Conservation (phyloP, 1,139 yeast species). For the Geotrichum histeridarum region DNA sequence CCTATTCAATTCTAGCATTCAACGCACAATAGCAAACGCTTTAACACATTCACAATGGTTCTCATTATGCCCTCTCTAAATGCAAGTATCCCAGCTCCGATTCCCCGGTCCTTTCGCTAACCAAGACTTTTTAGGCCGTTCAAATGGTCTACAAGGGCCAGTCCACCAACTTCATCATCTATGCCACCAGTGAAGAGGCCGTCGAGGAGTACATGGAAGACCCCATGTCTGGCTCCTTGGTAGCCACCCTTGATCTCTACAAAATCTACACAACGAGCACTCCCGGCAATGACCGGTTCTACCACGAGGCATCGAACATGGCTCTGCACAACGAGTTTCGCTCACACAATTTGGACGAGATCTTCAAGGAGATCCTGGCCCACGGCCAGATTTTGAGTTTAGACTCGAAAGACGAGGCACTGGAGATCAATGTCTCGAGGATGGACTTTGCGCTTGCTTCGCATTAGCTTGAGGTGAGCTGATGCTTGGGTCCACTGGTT, state of each 20-base stretch:
- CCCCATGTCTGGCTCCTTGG: conserved; percentile 10
- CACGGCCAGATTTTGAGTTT: background rate
- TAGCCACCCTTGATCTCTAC: conserved; percentile 9
- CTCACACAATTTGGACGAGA: conserved; percentile 12
- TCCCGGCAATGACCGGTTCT: conserved; percentile 2
- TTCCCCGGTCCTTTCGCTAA: background rate
- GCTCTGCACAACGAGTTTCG: conserved; percentile 15
- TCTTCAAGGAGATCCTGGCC: conserved; percentile 1
- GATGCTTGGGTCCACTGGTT: background rate
- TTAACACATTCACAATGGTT: background rate
- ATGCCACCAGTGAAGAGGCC: conserved; percentile 7
- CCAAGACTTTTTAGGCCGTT: conserved; percentile 3
- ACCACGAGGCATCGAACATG: conserved; percentile 10
- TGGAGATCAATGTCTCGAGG: no score
- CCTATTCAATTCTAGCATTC: no score
- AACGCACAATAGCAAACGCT: no score
- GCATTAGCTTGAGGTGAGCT: background rate
- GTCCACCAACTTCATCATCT: conserved; percentile 5
- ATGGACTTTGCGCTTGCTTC: background rate
- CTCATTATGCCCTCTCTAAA: background rate
- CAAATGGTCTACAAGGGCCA: conserved; percentile 11
- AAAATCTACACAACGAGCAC: conserved; percentile 5
- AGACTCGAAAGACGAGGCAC: no score
- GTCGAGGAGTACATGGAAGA: conserved; percentile 8
- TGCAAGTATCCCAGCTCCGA: background rate